Base-by-base conservation (phyloP, 768 basidiomycete species). In the Pleurotus cornucopiae region DNA sequence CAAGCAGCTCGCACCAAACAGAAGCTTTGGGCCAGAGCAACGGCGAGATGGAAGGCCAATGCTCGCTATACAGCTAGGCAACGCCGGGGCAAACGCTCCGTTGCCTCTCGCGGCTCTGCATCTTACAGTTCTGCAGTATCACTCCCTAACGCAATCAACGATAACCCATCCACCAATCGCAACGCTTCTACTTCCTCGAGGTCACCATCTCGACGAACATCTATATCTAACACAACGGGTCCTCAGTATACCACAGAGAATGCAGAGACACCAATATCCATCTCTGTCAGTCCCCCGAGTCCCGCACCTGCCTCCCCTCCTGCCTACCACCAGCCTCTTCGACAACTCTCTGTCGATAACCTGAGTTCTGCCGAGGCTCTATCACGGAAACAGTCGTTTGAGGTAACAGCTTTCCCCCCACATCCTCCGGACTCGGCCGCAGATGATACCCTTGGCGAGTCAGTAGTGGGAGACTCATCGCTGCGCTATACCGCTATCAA, bases 21-120 rank as follows among this genome's bases (percentile, higher is more conserved):
- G 66, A 82, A 80, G 61, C 62, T 84, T 47, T 89, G 86, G 87
- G 76, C 78, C 0, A 76, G 71, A 57, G 87, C 88, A 2, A 83
- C 80, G 1, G 83, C 82, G 6, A 78, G 85, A 44, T 91, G 89
- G 89, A 83, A 76, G 60, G 81, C 79, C 2, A 83, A 84, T 52
- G 77, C 81, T 7, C 81, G 82, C 23, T 75, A 80, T 56, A 71
- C 80, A n/a, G 81, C 82, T 6, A 80, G 86, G 38, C 81, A 83
- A 48, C 76, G 89, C 55, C 71, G 79, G 57, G 76, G 78, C 34
- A 76, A 71, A 57, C 75, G 76, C 12, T 56, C 60, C n/a, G 62
- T 55, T 40, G 58, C 62, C 52, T 44, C 57, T 21, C 62, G 62
- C 34, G 56, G 66, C 37, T 55, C 60, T 52, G 67, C 62, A 21